phyloP scores from a whole-genome alignment of 1,284 basidiomycete species.

The Agroathelia rolfsii region DNA sequence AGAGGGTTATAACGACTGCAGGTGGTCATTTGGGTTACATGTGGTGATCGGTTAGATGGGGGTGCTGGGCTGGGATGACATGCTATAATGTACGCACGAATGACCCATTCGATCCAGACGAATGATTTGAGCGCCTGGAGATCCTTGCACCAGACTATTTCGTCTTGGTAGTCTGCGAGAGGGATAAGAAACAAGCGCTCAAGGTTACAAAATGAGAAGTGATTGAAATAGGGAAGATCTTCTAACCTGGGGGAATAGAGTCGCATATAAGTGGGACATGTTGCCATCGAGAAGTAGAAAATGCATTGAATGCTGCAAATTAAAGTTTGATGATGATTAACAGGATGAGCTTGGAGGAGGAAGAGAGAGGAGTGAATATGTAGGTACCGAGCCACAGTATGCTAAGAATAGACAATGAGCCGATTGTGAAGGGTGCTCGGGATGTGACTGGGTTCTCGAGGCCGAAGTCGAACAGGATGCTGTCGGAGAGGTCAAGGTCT shows the following conservation, averaged over 20 bases:
- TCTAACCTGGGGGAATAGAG: slow-evolving; percentile 36
- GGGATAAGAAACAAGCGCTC: neutral
- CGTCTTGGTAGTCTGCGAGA: slow-evolving; percentile 32
- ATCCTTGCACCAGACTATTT: slow-evolving; percentile 41
- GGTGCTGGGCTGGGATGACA: too few species aligned
- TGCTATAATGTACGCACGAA: slow-evolving; percentile 28
- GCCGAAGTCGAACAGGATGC: slow-evolving; percentile 33
- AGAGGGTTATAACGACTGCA: slow-evolving; percentile 33
- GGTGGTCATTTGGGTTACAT: slow-evolving; percentile 1
- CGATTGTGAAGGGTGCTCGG: slow-evolving; percentile 38
- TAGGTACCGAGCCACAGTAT: slow-evolving; percentile 45
- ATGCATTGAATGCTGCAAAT: slow-evolving; percentile 42
- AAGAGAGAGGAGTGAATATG: neutral
- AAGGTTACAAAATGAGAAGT: neutral
- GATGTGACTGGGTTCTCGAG: slow-evolving; percentile 32
- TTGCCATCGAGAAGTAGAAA: slow-evolving; percentile 48
- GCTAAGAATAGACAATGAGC: slow-evolving; percentile 31
- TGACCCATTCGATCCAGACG: slow-evolving; percentile 47
- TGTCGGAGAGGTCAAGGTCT: slow-evolving; percentile 13
- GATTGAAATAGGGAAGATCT: slow-evolving; percentile 7
- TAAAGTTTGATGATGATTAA: slow-evolving; percentile 1
- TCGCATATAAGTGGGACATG: slow-evolving; percentile 36
- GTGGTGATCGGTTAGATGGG: slow-evolving; percentile 2
- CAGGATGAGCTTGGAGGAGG: slow-evolving; percentile 1
- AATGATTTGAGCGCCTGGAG: slow-evolving; percentile 44